Base-by-base conservation (phyloP, 1,139 yeast genomes). In the Suhomyces anneliseae region DNA sequence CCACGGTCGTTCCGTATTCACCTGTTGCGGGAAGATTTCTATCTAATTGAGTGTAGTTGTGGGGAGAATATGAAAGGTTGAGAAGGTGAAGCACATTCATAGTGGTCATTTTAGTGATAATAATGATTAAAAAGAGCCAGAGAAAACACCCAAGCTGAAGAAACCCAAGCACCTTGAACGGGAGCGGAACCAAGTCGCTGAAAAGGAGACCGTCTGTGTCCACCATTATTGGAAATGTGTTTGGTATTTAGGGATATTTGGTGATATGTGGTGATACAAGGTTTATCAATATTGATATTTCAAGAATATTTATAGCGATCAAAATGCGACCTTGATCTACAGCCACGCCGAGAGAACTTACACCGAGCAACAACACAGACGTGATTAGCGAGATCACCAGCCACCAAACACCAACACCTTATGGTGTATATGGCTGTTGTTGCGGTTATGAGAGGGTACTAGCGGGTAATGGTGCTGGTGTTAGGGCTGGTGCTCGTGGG, bases 1-100 rank as follows among this genome's bases (percentile, higher is more conserved):
- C 60, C 1, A 63, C 45, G 1, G 64, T 58, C 2, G 78, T 64
- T 6, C 68, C 66, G 54, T 55, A 61, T 46, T 72, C 77, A 0
- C 79, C 79, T 2, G 64, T 55, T 9, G 62, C 54, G 0, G 61
- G 52, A 5, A 47, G 35, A 8, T 44, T 53, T 11, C 49, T 54
- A 14, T 55, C 58, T 39, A 69, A 52, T 49, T 57, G 67, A 4
- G 65, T 51, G 52, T 74, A 74, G 47, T 69, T 72, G 48, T 73
- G 77, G 7, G 66, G 53, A 1, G 70, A 61, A 49, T 74, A 75
- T 10, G 78, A 72, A 34, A 75, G 57, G 48, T 68, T 65, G 34
- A 75, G 58, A 8, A 74, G 57, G 34, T 70, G 69, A 27, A 72
- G 55, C 14, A 74, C 64, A 55, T 72, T 75, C 52, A 75, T 57